Evolutionary conservation across 108 stramenopile genomes (phyloP), one percentile per base, ranked within the genome.

Genomic region (Discostella stelligeroides): DNA sequence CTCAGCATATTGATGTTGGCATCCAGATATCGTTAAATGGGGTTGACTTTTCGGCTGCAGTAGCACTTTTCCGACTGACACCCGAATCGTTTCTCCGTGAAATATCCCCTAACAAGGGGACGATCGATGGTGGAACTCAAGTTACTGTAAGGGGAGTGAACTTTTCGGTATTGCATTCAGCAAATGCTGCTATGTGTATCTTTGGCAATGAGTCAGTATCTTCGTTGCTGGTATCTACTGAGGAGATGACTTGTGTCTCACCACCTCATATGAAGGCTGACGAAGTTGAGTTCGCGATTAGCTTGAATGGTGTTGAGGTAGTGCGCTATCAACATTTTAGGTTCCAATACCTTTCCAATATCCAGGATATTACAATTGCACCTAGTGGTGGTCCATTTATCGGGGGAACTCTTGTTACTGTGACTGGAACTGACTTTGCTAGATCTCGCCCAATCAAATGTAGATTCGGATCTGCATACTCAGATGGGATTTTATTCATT

Each of bases 321-420:
- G 39, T 48, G 18, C 7, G 49, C 29, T 18, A 47, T 45, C 12
- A 13, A 67, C 25, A 39, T 61, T 46, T 27, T 11, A 29, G n/a
- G 0, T 81, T 75, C 29, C 5, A 41, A 5, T 70, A 64, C 38
- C 55, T 70, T 17, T 60, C 69, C 15, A 65, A 18, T 15, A 41
- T 63, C 40, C 39, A 48, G 27, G 56, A 41, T 12, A 5, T 65
- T n/a, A 63, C 73, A 11, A 66, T 81, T 11, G 63, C 75, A 13
- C 80, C 80, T 41, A 64, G 7, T 7, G 58, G 61, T 18, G 74
- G 80, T 7, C 63, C 73, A 41, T 63, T 56, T 15, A 69, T 43
- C 9, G 80, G 73, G 9, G 73, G 73, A 6, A 81, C 74, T 27
- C 54, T 75, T 20, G 62, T 81, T 17, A 81, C 80, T 21, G 56